Conservation (phyloP, 2,329 filamentous ascomycete genomes). For the Diaporthe ampelina region DNA sequence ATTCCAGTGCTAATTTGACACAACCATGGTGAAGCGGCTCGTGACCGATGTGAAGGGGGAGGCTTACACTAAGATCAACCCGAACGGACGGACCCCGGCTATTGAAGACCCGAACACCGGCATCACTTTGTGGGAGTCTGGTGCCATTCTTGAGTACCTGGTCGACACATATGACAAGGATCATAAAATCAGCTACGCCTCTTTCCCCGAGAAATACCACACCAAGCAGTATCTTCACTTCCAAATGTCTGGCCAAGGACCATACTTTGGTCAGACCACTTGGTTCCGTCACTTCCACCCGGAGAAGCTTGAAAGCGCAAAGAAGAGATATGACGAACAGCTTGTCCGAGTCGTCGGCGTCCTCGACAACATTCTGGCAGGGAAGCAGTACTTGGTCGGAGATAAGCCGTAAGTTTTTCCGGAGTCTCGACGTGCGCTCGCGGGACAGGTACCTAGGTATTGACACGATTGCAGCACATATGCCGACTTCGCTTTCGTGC, state of each 20-base stretch:
- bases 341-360: conserved; percentile 17
- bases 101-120: conserved; percentile 56
- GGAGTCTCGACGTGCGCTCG: not conserved
- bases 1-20: not conserved
- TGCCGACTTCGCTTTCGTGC: conserved; percentile 36
- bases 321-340: not conserved
- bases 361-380: conserved; percentile 30
- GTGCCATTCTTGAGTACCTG: conserved; percentile 64
- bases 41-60: conserved; percentile 25
- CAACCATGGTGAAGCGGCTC: not conserved
- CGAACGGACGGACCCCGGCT: conserved; percentile 39
- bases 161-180: conserved; percentile 60
- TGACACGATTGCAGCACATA: not conserved
- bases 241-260: conserved; percentile 57
- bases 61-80: conserved; percentile 35
- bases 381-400: conserved; percentile 20
- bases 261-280: conserved; percentile 57
- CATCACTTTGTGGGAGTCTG: conserved; percentile 63
- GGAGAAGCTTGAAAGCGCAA: conserved; percentile 3
- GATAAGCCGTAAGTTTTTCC: conserved; percentile 24
- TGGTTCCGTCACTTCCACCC: conserved; percentile 53
- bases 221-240: conserved; percentile 56
- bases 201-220: conserved; percentile 55
- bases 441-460: not conserved
- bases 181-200: conserved; percentile 55